Base-by-base conservation (phyloP, 2,329 filamentous ascomycete genomes). In the Xylogone sp. region DNA sequence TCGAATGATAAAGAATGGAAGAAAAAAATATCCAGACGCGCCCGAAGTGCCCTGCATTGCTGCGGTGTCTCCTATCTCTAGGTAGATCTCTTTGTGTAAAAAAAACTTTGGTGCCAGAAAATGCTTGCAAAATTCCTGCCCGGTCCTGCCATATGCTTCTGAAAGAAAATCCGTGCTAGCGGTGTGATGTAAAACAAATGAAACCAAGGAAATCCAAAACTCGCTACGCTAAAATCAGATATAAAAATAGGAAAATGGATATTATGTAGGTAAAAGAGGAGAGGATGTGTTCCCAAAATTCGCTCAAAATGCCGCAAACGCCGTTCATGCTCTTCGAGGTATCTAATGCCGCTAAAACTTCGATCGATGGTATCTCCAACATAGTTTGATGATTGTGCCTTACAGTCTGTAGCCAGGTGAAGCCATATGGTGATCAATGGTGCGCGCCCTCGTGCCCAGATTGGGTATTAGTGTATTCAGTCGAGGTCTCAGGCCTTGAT, bases 21-120 rank as follows among this genome's bases (percentile, higher is more conserved):
- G 53, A 53, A 56, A 60, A 55, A 60, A 61, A 60, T n/a, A n/a
- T n/a, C 63, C 64, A 64, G 62, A 62, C 69, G 69, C 69, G 68
- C 70, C 73, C 69, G 71, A 74, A 6, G 34, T 39, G 70, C 69
- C 69, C 72, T 80, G 80, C 80, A 83, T 83, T 81, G 80, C 80
- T 83, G 80, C 80, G 74, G 78, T 65, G 77, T 79, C 73, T 73
- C 82, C 77, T 81, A 80, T 62, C 54, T 57, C 60, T 56, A 55
- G 59, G 56, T 62, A 60, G 55, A 39, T 60, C 58, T 64, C 56
- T 65, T 62, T 59, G 53, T 60, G 42, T 44, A 53, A 53, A 55
- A 42, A 50, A 42, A 43, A 54, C 48, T 49, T 51, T 69, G 75
- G 72, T 76, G 68, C 56, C 59, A 53, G 54, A 63, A 63, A 63